These are phyloP conservation scores for Imleria badia DNA, from an alignment of 768 basidiomycete species.

Conservation along the genomic window DNA sequence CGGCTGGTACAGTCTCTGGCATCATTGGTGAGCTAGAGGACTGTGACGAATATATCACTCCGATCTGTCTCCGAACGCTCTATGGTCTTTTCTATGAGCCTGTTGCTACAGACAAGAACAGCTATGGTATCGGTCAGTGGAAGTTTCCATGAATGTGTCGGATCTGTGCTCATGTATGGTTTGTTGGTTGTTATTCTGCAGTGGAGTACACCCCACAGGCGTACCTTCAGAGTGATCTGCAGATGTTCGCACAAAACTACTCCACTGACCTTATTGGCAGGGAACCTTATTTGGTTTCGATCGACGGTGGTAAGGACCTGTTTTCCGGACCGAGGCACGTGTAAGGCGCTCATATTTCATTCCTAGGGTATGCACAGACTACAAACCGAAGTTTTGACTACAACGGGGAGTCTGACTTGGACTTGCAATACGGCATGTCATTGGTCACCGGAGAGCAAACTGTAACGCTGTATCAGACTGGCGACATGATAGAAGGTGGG, in stretches of 20 bases:
- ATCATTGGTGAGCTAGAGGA: slow-evolving; percentile 12
- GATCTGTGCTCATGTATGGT: neutral
- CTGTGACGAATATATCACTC: slow-evolving; percentile 32
- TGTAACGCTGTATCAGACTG: slow-evolving; percentile 35
- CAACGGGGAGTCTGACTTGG: slow-evolving; percentile 33
- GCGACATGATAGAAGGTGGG: slow-evolving; percentile 28
- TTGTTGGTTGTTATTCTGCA: slow-evolving; percentile 5
- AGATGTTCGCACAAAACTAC: slow-evolving; percentile 32
- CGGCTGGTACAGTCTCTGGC: slow-evolving; percentile 7
- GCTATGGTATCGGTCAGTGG: slow-evolving; percentile 34
- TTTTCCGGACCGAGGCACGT: neutral
- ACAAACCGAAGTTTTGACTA: slow-evolving; percentile 5
- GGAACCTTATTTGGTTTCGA: slow-evolving; percentile 31
- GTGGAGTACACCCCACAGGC: slow-evolving; percentile 37
- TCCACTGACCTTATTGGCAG: slow-evolving; percentile 23
- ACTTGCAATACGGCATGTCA: slow-evolving; percentile 34
- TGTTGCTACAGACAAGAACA: slow-evolving; percentile 27
- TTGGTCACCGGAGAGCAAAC: slow-evolving; percentile 29
- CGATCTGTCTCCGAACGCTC: slow-evolving; percentile 27
- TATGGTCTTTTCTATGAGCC: slow-evolving; percentile 30
- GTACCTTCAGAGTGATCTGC: slow-evolving; percentile 30
- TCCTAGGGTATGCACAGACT: slow-evolving; percentile 29
- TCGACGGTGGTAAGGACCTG: slow-evolving; percentile 34
- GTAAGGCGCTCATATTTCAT: neutral
- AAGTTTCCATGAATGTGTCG: neutral